Evolutionary conservation across 768 basidiomycete species (phyloP).

Genomic region (Termitomyces titanicus): DNA sequence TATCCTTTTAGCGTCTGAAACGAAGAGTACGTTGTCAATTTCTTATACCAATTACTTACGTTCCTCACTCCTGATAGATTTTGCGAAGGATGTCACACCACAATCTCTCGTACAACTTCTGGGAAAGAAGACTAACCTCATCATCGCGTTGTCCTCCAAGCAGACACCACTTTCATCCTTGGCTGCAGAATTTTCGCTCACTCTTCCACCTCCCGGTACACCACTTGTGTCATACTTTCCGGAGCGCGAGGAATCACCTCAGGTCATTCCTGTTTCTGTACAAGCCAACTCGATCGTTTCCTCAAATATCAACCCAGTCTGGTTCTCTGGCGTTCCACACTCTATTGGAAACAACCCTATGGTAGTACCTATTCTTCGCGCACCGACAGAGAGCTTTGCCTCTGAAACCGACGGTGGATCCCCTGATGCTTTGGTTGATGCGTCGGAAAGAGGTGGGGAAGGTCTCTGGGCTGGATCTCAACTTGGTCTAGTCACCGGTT

Average conservation of each 20-base stretch:
- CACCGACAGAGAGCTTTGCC: slow-evolving; percentile 73
- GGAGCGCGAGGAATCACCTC: slow-evolving; percentile 58
- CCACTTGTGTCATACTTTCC: slow-evolving; percentile 87
- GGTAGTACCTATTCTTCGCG: slow-evolving; percentile 77
- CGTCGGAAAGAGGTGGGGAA: slow-evolving; percentile 72
- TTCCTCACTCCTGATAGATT: slow-evolving; percentile 37
- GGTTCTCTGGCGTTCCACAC: slow-evolving; percentile 73
- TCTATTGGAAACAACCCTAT: slow-evolving; percentile 72
- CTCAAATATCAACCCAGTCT: slow-evolving; percentile 52
- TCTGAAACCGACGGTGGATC: slow-evolving; percentile 63
- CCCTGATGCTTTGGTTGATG: slow-evolving; percentile 64
- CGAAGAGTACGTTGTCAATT: slow-evolving; percentile 61
- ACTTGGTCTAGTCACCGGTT: slow-evolving; percentile 78
- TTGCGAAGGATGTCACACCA: slow-evolving; percentile 73
- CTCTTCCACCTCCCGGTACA: slow-evolving; percentile 81
- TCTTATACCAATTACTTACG: neutral
- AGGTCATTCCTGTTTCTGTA: slow-evolving; percentile 62
- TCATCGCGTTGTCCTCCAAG: slow-evolving; percentile 77
- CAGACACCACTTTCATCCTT: slow-evolving; percentile 72
- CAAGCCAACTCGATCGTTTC: slow-evolving; percentile 44
- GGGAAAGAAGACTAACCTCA: slow-evolving; percentile 71
- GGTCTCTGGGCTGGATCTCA: slow-evolving; percentile 80
- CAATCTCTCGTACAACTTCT: slow-evolving; percentile 75
- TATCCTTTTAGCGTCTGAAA: slow-evolving; percentile 80
- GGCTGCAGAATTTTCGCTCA: slow-evolving; percentile 88